These are phyloP conservation scores for Scheffersomyces titani DNA, from an alignment of 1,139 yeast genomes.

Conservation along the genomic window DNA sequence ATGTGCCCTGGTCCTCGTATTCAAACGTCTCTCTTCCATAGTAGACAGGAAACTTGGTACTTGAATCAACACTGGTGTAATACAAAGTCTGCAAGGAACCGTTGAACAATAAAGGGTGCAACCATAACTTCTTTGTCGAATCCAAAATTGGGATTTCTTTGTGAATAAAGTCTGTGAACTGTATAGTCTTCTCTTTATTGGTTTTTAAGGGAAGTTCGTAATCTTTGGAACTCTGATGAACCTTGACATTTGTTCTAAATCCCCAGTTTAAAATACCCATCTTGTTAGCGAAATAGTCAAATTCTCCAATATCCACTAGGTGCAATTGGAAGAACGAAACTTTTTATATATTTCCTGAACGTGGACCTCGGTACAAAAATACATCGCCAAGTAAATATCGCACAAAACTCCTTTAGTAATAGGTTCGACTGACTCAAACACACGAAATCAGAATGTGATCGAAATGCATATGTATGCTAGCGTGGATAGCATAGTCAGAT, in stretches of 20 bases:
- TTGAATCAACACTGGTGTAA: slow-evolving; percentile 56
- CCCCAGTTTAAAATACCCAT: slow-evolving; percentile 36
- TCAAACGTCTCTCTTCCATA: slow-evolving; percentile 75
- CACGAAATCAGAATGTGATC: no score
- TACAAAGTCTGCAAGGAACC: slow-evolving; percentile 80
- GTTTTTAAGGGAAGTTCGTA: slow-evolving; percentile 17
- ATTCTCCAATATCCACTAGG: not conserved
- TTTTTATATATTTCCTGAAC: not conserved
- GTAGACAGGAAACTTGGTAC: slow-evolving; percentile 55
- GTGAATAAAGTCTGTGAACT: slow-evolving; percentile 25
- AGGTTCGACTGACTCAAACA: no score
- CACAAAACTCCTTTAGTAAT: not conserved
- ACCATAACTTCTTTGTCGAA: slow-evolving; percentile 43
- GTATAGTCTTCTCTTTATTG: slow-evolving; percentile 11
- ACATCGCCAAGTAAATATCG: not conserved
- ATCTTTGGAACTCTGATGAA: slow-evolving; percentile 25
- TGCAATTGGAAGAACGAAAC: not conserved
- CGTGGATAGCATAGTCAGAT: no score
- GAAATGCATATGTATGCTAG: no score
- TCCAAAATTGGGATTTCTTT: slow-evolving; percentile 27
- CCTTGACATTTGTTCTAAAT: slow-evolving; percentile 35
- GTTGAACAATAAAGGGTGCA: slow-evolving; percentile 65
- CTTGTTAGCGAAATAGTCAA: not conserved
- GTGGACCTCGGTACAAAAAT: not conserved
- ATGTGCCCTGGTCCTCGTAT: slow-evolving; percentile 64